Base-by-base conservation (phyloP, 164 flowering plant genomes). In the Malania oleifera region DNA sequence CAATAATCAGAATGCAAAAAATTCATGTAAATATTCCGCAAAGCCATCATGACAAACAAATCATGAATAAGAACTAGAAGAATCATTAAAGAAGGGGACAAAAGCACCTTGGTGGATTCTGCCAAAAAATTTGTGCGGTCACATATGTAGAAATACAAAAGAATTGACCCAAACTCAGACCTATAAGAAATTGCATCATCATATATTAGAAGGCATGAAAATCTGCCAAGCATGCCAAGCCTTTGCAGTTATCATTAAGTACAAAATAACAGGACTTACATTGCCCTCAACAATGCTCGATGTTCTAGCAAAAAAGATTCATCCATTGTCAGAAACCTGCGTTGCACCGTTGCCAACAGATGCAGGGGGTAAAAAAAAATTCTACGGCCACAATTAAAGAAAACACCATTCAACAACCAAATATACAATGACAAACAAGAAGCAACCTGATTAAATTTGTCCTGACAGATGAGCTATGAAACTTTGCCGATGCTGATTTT, bases 281-380 rank as follows among this genome's bases (percentile, higher is more conserved):
- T 83, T 64, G 88, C 82, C 71, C 96, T 88, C 64, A 91, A 70
- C 56, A 80, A 71, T 56, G 74, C 70, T 65, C 96, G 76, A 64
- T 95, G 82, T 70, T 95, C 99, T 25, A 86, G 78, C 78, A 95
- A 79, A 77, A 91, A 95, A 22, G 82, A 60, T 37, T 87, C 91
- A 18, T 91, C 97, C 95, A 95, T 81, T 2, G 82, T 75, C 62
- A 91, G 31, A 72, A 93, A 93, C 83, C 97, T 93, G 60, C 25
- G 58, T 61, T 40, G 49, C 97, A 89, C 60, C 25, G 58, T 61
- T 40, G 49, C 24, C 27, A 49, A 38, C 15, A 35, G 26, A 29
- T 22, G 13, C 15, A 39, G 18, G 62, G 27, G 0, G 20, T 47
- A 22, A 58, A 56, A 51, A 57, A 69, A 19, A 46, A 0, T 39